Evolutionary conservation across 2,329 filamentous ascomycete species (phyloP).

Genomic region (Chlorencoelia australis): DNA sequence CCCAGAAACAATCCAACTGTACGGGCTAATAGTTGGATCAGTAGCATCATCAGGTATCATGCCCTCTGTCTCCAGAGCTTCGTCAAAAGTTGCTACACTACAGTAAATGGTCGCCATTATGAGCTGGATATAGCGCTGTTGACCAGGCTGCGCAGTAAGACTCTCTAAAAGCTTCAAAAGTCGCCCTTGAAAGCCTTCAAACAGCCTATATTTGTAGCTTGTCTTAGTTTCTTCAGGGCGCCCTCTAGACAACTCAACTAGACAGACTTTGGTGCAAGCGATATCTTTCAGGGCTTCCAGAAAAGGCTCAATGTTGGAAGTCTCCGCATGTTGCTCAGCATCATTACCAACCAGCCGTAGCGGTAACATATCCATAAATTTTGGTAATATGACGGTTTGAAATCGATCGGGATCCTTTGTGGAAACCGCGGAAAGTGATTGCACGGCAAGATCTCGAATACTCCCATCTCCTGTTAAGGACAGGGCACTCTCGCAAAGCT

Average conservation of each 20-base stretch:
- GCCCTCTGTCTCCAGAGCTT: no score
- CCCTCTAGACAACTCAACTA: slow-evolving; percentile 5
- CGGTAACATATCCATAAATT: slow-evolving; percentile 20
- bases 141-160: slow-evolving; percentile 9
- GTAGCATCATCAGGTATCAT: no score
- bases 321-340: slow-evolving; percentile 2
- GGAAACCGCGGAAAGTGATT: slow-evolving; percentile 18
- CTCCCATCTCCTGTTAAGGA: slow-evolving; percentile 6
- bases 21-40: slow-evolving; percentile 7
- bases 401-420: slow-evolving; percentile 16
- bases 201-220: slow-evolving; percentile 16
- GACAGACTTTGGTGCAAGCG: slow-evolving; percentile 14
- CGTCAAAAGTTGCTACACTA: slow-evolving; percentile 18
- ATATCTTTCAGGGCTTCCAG: slow-evolving; percentile 18
- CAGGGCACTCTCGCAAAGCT: slow-evolving; percentile 17
- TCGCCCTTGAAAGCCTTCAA: slow-evolving; percentile 12
- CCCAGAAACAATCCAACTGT: slow-evolving; percentile 12
- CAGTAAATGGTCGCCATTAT: slow-evolving; percentile 19
- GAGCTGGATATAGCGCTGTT: slow-evolving; percentile 15
- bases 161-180: slow-evolving; percentile 13
- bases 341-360: slow-evolving; percentile 5
- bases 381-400: slow-evolving; percentile 15
- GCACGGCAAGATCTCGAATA: slow-evolving; percentile 14
- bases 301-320: slow-evolving; percentile 8
- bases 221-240: slow-evolving; percentile 1